These are phyloP conservation scores for Cadophora gregata DNA, from an alignment of 2,329 filamentous ascomycete genomes.

Conservation along the genomic window DNA sequence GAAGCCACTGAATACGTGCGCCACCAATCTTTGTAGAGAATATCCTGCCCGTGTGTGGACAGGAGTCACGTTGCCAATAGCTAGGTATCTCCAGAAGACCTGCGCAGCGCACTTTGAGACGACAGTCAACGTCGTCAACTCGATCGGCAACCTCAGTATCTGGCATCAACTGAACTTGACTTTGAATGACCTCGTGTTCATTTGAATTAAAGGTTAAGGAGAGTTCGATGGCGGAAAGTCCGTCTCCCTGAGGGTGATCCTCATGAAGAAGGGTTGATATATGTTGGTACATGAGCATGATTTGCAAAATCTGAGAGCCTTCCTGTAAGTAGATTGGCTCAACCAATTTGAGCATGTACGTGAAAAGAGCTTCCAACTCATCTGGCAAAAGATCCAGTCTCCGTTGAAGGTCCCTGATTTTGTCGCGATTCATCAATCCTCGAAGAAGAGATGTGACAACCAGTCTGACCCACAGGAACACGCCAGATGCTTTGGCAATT, in stretches of 20 bases:
- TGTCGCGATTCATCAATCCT: constrained; percentile 24
- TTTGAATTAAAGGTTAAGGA: background rate
- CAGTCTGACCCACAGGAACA: constrained; percentile 32
- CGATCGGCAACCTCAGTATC: background rate
- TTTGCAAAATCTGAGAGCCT: constrained; percentile 23
- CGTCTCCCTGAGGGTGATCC: background rate
- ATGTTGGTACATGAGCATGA: constrained; percentile 17
- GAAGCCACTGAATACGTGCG: constrained; percentile 26
- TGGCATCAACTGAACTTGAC: background rate
- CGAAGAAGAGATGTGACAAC: constrained; percentile 25
- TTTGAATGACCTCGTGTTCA: background rate
- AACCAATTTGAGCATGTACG: constrained; percentile 26
- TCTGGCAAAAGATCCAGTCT: constrained; percentile 8
- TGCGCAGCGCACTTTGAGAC: background rate
- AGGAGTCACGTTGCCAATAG: background rate
- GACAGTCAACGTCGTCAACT: background rate
- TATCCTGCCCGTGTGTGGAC: background rate
- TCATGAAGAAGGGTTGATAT: background rate
- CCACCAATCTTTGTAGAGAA: background rate
- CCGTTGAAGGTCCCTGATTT: constrained; percentile 16
- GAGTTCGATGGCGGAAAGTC: background rate
- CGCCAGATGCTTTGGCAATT: constrained; percentile 18
- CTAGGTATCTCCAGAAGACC: background rate
- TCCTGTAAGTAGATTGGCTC: constrained; percentile 25
- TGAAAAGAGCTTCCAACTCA: constrained; percentile 23